phyloP scores from a whole-genome alignment of 371 early-diverging fungal genomes.

The Rozella allomycis region DNA sequence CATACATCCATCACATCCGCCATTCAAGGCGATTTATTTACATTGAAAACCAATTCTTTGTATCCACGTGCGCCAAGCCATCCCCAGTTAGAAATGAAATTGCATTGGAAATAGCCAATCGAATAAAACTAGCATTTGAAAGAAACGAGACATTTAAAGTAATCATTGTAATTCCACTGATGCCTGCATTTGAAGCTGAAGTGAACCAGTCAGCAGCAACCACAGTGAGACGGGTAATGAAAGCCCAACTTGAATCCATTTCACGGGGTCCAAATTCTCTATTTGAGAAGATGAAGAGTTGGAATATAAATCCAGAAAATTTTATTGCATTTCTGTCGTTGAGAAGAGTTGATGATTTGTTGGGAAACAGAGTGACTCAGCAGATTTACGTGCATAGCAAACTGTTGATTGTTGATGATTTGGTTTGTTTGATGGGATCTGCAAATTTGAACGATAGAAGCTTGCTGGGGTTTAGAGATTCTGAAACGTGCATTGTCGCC shows the following conservation, averaged over 20 bases:
- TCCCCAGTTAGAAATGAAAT: background rate
- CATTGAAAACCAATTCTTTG: conserved; percentile 92
- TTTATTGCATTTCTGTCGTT: conserved; percentile 2
- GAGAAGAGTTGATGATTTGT: conserved; percentile 1
- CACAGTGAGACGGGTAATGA: conserved; percentile 47
- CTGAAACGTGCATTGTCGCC: conserved; percentile 65
- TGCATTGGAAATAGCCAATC: conserved; percentile 2
- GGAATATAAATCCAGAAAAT: background rate
- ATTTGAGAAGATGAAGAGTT: conserved; percentile 49
- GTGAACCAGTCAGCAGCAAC: conserved; percentile 49
- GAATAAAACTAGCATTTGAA: conserved; percentile 3
- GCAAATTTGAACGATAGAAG: conserved; percentile 82
- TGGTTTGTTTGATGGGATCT: conserved; percentile 47
- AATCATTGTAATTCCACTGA: conserved; percentile 68
- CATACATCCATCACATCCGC: conserved; percentile 49
- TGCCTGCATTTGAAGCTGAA: conserved; percentile 78
- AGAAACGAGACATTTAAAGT: conserved; percentile 34
- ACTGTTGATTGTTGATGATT: conserved; percentile 73
- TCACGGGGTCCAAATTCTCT: no score
- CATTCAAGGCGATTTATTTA: conserved; percentile 64
- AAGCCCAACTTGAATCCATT: no score
- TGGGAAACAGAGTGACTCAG: conserved; percentile 55
- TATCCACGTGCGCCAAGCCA: conserved; percentile 5
- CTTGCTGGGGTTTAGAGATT: conserved; percentile 64
- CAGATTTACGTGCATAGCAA: conserved; percentile 77